Evolutionary conservation across 805 yeast species (phyloP), one percentile per base, ranked within the genome.

Genomic region (Yamadazyma nakazawae): DNA sequence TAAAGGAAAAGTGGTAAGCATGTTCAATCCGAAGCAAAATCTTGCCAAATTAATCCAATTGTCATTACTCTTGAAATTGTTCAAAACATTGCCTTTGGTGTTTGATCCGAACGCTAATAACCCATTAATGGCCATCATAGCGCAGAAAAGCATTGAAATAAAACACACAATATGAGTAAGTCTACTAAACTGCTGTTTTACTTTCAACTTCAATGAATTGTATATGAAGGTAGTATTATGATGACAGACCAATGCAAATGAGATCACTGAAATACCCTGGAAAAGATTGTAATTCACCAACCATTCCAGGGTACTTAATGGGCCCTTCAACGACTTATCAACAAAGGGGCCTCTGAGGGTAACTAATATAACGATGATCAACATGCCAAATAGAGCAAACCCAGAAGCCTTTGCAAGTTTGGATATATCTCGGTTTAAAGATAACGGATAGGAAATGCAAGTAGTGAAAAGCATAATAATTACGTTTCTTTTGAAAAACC

Each of bases 201-300:
- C 82, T 5, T 96, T 92, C 17, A 78, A 79, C 53, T 77, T 78
- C 59, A 92, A 75, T 0, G 97, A 88, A 60, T 88, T 88, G 68
- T 84, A 91, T 37, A 91, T 92, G 58, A 91, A 85, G 25, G 92
- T 80, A 0, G 97, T 89, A 62, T 91, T 91, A 63, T 91, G 98
- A 60, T 91, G 98, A 60, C 98, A 91, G 3, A 91, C 97, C 54
- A 92, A 76, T 1, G 98, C 98, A 69, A 91, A 91, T 0, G 97
- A 89, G 28, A 91, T 88, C 42, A 91, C 96, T n/a, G 94, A 84
- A 24, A 91, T 81, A 2, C 97, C 96, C 64, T 91, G 96, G 61
- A 91, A 88, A 3, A 91, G 68, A 36, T 82, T 81, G 11, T 74
- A 63, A 52, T 84, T 84, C 42, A 88, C 59, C 4, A 88, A 68